Evolutionary conservation across 2,329 filamentous ascomycete genomes (phyloP).

Genomic region (Pseudovirgaria hyperparasitica): DNA sequence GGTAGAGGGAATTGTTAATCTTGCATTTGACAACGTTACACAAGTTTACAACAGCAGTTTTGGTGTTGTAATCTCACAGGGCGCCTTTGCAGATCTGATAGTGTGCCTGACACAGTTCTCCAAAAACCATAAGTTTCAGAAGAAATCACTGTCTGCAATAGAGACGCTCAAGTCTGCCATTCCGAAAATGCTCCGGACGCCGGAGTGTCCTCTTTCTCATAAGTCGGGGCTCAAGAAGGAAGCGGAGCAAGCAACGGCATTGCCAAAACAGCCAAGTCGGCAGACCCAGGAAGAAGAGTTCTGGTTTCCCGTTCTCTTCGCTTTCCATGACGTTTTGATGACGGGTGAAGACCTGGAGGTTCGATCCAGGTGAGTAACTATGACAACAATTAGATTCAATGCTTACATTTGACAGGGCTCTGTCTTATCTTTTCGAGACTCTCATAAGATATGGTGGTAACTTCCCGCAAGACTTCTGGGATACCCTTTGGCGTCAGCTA

Average conservation of each 20-base stretch:
- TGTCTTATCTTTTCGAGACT: slow-evolving; percentile 95
- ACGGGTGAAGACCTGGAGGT: slow-evolving; percentile 97
- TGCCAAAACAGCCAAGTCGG: slow-evolving; percentile 52
- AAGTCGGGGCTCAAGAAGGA: slow-evolving; percentile 40
- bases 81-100: slow-evolving; percentile 89
- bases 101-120: slow-evolving; percentile 97
- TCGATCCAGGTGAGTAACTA: slow-evolving; percentile 45
- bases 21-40: slow-evolving; percentile 92
- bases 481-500: slow-evolving; percentile 92
- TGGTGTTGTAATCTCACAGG: slow-evolving; percentile 89
- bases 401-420: slow-evolving; percentile 38
- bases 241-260: slow-evolving; percentile 34
- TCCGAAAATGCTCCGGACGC: slow-evolving; percentile 86
- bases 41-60: slow-evolving; percentile 94
- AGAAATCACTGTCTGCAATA: slow-evolving; percentile 93
- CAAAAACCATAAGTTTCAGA: slow-evolving; percentile 97
- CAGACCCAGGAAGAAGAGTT: slow-evolving; percentile 94
- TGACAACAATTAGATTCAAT: neutral
- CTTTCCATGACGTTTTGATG: slow-evolving; percentile 98
- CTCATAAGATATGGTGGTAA: slow-evolving; percentile 80
- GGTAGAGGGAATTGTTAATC: slow-evolving; percentile 80
- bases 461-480: slow-evolving; percentile 93
- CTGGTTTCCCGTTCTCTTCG: slow-evolving; percentile 97
- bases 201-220: slow-evolving; percentile 81
- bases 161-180: slow-evolving; percentile 90